These are phyloP conservation scores for Massarina eburnea DNA, from an alignment of 2,329 filamentous ascomycete genomes.

Conservation along the genomic window DNA sequence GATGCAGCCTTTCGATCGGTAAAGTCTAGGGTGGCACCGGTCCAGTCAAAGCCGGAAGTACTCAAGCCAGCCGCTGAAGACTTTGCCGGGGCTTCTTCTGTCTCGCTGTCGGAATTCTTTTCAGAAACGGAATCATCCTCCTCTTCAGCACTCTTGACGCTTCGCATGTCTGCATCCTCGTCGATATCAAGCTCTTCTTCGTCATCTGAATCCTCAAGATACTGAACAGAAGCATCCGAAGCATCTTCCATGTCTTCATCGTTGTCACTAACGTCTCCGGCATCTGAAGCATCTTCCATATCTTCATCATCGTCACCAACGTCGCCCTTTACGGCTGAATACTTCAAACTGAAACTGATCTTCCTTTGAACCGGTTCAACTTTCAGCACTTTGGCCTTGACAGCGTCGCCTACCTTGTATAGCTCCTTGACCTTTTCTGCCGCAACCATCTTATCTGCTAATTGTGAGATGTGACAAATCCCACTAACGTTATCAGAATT, in stretches of 20 bases:
- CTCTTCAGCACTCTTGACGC: conserved; percentile 43
- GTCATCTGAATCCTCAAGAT: conserved; percentile 46
- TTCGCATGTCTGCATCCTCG: conserved; percentile 49
- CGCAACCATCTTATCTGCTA: conserved; percentile 79
- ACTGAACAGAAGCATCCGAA: conserved; percentile 24
- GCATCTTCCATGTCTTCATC: conserved; percentile 41
- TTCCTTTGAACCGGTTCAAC: conserved; percentile 74
- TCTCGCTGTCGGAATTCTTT: conserved; percentile 35
- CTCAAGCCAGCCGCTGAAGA: conserved; percentile 59
- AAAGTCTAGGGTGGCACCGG: conserved; percentile 59
- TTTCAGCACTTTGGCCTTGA: conserved; percentile 86
- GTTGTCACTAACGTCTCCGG: conserved; percentile 18
- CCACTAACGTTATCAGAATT: conserved; percentile 87
- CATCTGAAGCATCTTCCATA: conserved; percentile 40
- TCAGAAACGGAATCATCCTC: conserved; percentile 39
- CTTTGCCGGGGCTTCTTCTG: conserved; percentile 17
- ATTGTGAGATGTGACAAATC: conserved; percentile 87
- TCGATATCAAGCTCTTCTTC: conserved; percentile 41
- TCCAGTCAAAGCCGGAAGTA: conserved; percentile 85
- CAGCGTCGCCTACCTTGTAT: conserved; percentile 86
- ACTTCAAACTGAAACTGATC: conserved; percentile 89
- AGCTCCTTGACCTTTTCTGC: conserved; percentile 89
- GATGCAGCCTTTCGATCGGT: conserved; percentile 57
- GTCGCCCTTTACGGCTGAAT: conserved; percentile 77
- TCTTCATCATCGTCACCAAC: conserved; percentile 41